Evolutionary conservation across 148 eudicot genomes (phyloP).

Genomic region (Rhododendron griersonianum): DNA sequence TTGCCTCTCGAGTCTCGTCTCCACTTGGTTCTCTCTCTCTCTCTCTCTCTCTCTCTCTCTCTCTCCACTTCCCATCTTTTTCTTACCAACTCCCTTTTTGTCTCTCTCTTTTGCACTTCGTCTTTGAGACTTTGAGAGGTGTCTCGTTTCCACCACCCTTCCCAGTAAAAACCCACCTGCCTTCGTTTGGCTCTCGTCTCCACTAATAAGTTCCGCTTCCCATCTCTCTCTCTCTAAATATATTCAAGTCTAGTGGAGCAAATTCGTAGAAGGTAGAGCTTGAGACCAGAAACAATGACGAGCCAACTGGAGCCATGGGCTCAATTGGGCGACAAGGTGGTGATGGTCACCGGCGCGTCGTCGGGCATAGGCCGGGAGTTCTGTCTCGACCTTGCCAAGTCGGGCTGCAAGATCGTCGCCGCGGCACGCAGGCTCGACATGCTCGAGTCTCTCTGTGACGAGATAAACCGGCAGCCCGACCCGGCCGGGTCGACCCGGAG

Average conservation of each 20-base stretch:
- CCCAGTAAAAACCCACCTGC: background rate
- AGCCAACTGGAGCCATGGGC: slow-evolving; percentile 10
- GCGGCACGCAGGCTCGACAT: slow-evolving; percentile 29
- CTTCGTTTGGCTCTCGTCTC: no score
- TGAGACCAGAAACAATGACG: background rate
- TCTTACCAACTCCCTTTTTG: background rate
- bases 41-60: no score
- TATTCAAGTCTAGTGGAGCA: background rate
- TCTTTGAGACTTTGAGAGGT: no score
- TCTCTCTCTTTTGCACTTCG: background rate
- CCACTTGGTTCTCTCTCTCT: no score
- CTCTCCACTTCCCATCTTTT: no score
- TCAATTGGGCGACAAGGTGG: slow-evolving; percentile 17
- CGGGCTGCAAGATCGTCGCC: slow-evolving; percentile 32
- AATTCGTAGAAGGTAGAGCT: background rate
- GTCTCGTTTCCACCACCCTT: background rate
- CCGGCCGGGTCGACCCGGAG: background rate
- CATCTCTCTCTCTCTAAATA: background rate
- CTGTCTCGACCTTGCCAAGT: slow-evolving; percentile 23
- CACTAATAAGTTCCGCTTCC: no score
- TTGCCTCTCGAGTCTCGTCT: no score
- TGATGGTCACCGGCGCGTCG: slow-evolving; percentile 24
- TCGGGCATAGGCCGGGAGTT: slow-evolving; percentile 22
- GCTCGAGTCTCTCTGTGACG: slow-evolving; percentile 23
- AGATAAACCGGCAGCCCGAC: slow-evolving; percentile 15